phyloP scores from a whole-genome alignment of 495 filamentous ascomycete genomes.

The Clavariopsis aquatica region DNA sequence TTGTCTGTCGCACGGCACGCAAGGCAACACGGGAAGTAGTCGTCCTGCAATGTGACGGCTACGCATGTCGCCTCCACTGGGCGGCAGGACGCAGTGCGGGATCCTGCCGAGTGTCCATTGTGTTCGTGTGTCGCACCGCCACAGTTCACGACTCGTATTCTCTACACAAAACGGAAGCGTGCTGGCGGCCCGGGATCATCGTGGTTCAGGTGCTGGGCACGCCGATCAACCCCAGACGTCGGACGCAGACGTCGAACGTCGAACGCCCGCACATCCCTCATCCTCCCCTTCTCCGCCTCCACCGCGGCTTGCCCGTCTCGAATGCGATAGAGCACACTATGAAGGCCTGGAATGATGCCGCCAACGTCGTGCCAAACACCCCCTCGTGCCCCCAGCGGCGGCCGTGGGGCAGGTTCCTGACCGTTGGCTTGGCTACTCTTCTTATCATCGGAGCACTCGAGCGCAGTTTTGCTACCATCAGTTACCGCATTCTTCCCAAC shows the following conservation, averaged over 20 bases:
- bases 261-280: too few species aligned
- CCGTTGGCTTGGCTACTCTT: background rate
- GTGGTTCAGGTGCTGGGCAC: conserved; percentile 1
- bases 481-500: background rate
- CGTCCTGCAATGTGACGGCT: conserved; percentile 3
- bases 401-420: background rate
- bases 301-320: background rate
- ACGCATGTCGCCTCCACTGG: background rate
- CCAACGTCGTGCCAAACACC: background rate
- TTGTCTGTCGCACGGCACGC: background rate
- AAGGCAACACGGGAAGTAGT: background rate
- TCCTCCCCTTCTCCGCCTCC: background rate
- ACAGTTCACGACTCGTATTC: conserved; percentile 2
- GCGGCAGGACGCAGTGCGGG: background rate
- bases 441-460: background rate
- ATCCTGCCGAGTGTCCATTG: background rate
- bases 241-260: background rate
- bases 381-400: background rate
- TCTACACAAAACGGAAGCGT: background rate
- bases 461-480: background rate
- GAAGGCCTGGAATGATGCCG: background rate
- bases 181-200: background rate
- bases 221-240: background rate
- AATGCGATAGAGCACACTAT: background rate
- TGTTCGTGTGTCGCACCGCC: background rate